Conservation (phyloP, 495 filamentous ascomycete species). For the Aspergillus saccharolyticus region DNA sequence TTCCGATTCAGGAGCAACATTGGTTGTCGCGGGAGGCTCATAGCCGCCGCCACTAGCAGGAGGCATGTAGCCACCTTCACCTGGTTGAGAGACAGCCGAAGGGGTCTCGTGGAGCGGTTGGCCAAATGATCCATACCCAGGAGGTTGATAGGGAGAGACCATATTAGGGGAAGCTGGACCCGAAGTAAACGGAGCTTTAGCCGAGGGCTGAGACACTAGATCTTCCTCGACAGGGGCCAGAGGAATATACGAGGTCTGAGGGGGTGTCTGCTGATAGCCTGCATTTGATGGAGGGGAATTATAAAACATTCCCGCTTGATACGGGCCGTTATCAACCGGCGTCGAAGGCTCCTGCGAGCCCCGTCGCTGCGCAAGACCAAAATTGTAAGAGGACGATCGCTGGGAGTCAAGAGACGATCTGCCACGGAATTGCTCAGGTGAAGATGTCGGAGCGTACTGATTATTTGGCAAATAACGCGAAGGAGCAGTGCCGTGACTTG, state of each 20-base stretch:
- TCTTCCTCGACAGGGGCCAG: constrained; percentile 44
- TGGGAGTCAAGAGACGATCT: constrained; percentile 46
- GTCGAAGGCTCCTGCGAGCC: constrained; percentile 38
- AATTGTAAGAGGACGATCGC: constrained; percentile 32
- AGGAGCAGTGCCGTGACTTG: constrained; percentile 36
- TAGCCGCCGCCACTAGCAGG: constrained; percentile 24
- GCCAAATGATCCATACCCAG: constrained; percentile 15
- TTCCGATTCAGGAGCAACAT: constrained; percentile 27
- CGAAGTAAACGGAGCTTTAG: constrained; percentile 12
- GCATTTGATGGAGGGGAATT: constrained; percentile 29
- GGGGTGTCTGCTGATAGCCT: constrained; percentile 46
- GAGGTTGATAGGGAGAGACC: constrained; percentile 23
- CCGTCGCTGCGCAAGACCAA: constrained; percentile 31
- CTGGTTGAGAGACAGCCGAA: constrained; percentile 2
- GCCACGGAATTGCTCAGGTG: constrained; percentile 44
- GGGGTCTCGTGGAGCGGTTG: constrained; percentile 12
- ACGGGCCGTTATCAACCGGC: constrained; percentile 31
- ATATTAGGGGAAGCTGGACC: constrained; percentile 23
- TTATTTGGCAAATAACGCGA: constrained; percentile 62
- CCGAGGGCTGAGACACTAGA: constrained; percentile 26
- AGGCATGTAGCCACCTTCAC: constrained; percentile 24
- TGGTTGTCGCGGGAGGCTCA: constrained; percentile 34
- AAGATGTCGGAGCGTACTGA: constrained; percentile 44
- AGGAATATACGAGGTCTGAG: constrained; percentile 46
- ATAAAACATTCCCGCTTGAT: constrained; percentile 27